These are phyloP conservation scores for Raphidocelis subcapitata DNA, from an alignment of 139 green algal genomes.

Conservation along the genomic window DNA sequence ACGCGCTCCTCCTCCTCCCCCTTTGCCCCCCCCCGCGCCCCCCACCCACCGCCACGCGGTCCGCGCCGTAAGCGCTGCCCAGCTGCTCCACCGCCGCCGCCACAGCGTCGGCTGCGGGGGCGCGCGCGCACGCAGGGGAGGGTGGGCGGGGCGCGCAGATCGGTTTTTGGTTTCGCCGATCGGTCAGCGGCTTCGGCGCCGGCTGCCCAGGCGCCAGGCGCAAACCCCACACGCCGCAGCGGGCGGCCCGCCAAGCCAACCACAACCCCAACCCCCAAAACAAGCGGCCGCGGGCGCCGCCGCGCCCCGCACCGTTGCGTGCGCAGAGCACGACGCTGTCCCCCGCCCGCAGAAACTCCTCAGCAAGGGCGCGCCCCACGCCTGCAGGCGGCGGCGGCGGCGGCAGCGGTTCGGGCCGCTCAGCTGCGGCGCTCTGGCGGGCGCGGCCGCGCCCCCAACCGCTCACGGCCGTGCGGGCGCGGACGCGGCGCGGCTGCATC, in stretches of 20 bases:
- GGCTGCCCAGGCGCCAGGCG: too few species aligned
- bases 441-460: too few species aligned
- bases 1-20: background rate
- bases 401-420: too few species aligned
- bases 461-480: too few species aligned
- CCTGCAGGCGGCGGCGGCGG: slow-evolving; percentile 42
- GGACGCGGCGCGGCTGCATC: too few species aligned
- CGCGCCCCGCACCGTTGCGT: slow-evolving; percentile 41
- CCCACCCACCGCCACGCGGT: slow-evolving; percentile 27
- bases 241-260: too few species aligned
- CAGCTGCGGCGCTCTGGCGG: too few species aligned
- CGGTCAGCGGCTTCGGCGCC: too few species aligned
- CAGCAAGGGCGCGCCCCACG: slow-evolving; percentile 78
- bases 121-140: background rate
- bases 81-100: slow-evolving; percentile 52
- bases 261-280: too few species aligned
- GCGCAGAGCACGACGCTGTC: slow-evolving; percentile 78
- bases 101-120: slow-evolving; percentile 47
- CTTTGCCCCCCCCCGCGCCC: background rate
- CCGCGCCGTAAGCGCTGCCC: slow-evolving; percentile 19
- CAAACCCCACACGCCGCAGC: too few species aligned
- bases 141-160: background rate
- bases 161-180: too few species aligned
- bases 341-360: slow-evolving; percentile 70
- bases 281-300: background rate